Evolutionary conservation across 345 rosid species (phyloP).

Genomic region (Populus davidiana): DNA sequence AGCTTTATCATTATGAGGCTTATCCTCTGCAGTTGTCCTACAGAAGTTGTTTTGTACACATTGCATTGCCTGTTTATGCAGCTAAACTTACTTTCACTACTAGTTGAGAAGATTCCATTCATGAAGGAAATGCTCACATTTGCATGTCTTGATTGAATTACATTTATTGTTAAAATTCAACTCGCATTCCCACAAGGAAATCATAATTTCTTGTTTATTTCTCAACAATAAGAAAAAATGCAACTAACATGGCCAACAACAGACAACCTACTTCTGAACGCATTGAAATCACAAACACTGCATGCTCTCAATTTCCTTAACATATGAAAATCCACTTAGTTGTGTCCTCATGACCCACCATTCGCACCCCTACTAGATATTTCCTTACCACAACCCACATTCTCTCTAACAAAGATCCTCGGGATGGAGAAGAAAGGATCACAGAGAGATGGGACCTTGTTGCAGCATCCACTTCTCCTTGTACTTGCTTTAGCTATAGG

Average conservation of each 20-base stretch:
- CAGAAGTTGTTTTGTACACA: neutral
- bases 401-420: neutral
- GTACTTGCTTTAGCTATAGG: slow-evolving; percentile 49
- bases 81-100: neutral
- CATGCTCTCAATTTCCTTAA: neutral
- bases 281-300: neutral
- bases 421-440: slow-evolving; percentile 20
- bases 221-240: slow-evolving; percentile 6
- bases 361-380: neutral
- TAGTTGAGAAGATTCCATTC: neutral
- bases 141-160: neutral
- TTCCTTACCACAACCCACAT: neutral
- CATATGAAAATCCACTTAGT: neutral
- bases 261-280: slow-evolving; percentile 17
- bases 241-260: slow-evolving; percentile 20
- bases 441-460: neutral
- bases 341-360: neutral
- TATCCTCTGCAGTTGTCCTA: neutral
- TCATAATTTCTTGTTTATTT: neutral
- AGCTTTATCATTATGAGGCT: too few relatives aligned
- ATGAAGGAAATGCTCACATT: neutral
- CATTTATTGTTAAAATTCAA: neutral
- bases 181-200: neutral
- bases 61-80: neutral
- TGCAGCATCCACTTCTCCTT: slow-evolving; percentile 37